Percentiles rank a stretch among this genome's conserved stretches.
Conservation (phyloP, 805 yeast genomes). For the Candida parachauliodes region DNA sequence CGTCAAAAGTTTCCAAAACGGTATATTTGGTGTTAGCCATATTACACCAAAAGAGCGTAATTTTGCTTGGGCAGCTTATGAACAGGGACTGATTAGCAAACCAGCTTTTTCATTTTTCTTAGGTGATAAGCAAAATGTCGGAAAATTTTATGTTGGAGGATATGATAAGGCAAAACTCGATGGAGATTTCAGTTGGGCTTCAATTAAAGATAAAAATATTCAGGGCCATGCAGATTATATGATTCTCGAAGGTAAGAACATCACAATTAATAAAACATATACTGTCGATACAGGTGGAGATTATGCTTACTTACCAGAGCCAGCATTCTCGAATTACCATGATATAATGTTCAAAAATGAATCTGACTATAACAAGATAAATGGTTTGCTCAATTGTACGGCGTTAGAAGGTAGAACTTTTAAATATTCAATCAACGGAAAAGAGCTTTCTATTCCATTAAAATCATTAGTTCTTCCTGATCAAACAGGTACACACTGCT, state of each 20-base stretch:
- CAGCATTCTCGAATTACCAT: too few species aligned
- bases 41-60: not conserved
- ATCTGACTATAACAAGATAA: too few species aligned
- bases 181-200: not conserved
- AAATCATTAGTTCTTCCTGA: too few species aligned
- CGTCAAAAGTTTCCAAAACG: not conserved
- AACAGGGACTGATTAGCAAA: not conserved
- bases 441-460: too few species aligned
- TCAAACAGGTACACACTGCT: too few species aligned
- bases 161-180: constrained; percentile 3
- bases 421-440: too few species aligned
- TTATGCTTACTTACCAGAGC: too few species aligned
- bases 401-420: too few species aligned
- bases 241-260: not conserved
- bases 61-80: not conserved
- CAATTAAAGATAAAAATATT: too few species aligned
- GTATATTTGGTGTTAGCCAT: not conserved
- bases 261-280: not conserved
- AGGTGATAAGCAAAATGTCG: not conserved
- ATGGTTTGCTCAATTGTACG: too few species aligned
- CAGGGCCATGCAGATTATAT: not conserved
- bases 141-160: constrained; percentile 4
- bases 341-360: too few species aligned
- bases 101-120: constrained; percentile 5
- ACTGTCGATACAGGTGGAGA: too few species aligned